Percentiles rank a stretch among this genome's conserved stretches.
These are phyloP conservation scores for Tetrapisispora pingtungensis DNA, from an alignment of 805 yeast genomes.

Conservation along the genomic window DNA sequence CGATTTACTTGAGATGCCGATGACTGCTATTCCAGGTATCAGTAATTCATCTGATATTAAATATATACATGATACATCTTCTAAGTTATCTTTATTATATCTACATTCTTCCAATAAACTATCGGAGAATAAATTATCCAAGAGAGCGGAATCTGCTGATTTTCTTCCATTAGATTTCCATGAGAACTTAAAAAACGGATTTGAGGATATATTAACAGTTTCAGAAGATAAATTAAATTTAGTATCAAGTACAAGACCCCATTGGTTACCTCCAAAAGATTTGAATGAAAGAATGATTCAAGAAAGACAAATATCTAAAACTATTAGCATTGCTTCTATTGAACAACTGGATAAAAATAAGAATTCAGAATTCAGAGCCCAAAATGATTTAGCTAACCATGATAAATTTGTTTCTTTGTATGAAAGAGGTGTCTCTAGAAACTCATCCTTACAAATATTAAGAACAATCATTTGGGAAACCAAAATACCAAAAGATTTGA, in stretches of 20 bases:
- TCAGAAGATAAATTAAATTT: slow-evolving; percentile 48
- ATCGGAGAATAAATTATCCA: slow-evolving; percentile 27
- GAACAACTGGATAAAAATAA: slow-evolving; percentile 26
- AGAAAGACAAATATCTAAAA: slow-evolving; percentile 42
- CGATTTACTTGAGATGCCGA: slow-evolving; percentile 28
- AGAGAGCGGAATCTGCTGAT: slow-evolving; percentile 26
- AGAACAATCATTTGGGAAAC: slow-evolving; percentile 28
- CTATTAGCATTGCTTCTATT: slow-evolving; percentile 27
- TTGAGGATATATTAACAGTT: slow-evolving; percentile 50
- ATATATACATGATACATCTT: slow-evolving; percentile 24
- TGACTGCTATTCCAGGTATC: slow-evolving; percentile 40
- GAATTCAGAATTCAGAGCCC: slow-evolving; percentile 18
- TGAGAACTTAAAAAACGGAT: slow-evolving; percentile 28
- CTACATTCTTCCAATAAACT: slow-evolving; percentile 28
- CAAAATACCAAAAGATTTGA: slow-evolving; percentile 15
- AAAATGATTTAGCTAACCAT: slow-evolving; percentile 21
- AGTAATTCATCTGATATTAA: slow-evolving; percentile 18
- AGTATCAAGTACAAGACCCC: slow-evolving; percentile 53
- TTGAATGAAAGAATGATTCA: slow-evolving; percentile 43
- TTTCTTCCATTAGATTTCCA: slow-evolving; percentile 30
- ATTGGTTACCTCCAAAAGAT: slow-evolving; percentile 61
- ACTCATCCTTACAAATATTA: slow-evolving; percentile 18
- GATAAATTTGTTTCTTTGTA: slow-evolving; percentile 19
- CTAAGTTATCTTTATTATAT: slow-evolving; percentile 32
- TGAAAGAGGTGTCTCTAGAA: slow-evolving; percentile 27